A percentile compares a stretch with the other conserved stretches of the same genome.
Conservation (phyloP, 2,329 filamentous ascomycete genomes). For the Penicillium sp. region DNA sequence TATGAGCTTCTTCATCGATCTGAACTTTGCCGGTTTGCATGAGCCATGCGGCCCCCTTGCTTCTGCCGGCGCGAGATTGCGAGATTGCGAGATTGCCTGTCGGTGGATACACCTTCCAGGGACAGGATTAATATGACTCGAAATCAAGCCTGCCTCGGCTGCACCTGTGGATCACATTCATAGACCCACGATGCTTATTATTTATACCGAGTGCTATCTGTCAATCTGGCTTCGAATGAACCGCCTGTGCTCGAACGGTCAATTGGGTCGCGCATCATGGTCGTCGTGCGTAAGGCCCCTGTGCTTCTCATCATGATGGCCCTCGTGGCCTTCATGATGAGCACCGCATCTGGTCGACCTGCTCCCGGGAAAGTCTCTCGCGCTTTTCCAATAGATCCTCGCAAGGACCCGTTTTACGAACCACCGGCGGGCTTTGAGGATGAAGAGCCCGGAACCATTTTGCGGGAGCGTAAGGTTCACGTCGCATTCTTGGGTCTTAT, state of each 20-base stretch:
- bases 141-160: background rate
- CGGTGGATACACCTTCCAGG: background rate
- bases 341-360: constrained; percentile 9
- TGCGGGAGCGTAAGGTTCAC: constrained; percentile 18
- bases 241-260: too few relatives aligned
- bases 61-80: background rate
- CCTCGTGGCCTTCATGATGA: constrained; percentile 11
- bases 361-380: constrained; percentile 2
- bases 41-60: too few relatives aligned
- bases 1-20: too few relatives aligned
- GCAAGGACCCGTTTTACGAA: constrained; percentile 25
- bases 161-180: background rate
- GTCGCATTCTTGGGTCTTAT: constrained; percentile 21
- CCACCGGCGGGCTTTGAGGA: constrained; percentile 23
- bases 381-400: constrained; percentile 9
- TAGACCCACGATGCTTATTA: background rate
- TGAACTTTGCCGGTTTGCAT: too few relatives aligned
- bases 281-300: constrained; percentile 2
- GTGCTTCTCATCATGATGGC: constrained; percentile 8
- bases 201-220: background rate
- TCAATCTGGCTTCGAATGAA: background rate
- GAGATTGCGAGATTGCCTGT: background rate
- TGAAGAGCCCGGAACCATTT: constrained; percentile 20
- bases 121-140: background rate
- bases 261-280: constrained; percentile 4